These are phyloP conservation scores for Aspergillus ellipticus DNA, from an alignment of 495 filamentous ascomycete genomes.

Conservation along the genomic window DNA sequence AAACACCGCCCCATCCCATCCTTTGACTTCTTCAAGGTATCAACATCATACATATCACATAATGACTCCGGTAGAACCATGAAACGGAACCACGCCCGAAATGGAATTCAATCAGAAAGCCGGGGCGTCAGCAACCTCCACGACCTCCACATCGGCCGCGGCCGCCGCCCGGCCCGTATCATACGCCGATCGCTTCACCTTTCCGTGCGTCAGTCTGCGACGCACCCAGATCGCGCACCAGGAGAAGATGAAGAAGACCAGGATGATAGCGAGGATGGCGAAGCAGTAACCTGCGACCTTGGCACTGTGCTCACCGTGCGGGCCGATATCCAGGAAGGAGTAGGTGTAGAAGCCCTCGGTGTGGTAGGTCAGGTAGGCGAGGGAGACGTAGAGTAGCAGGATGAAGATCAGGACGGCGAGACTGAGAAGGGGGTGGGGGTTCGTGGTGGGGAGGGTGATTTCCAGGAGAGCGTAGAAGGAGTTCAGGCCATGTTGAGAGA, in stretches of 20 bases:
- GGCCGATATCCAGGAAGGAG: conserved; percentile 60
- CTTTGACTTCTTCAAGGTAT: not conserved
- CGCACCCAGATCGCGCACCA: conserved; percentile 52
- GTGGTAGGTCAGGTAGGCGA: conserved; percentile 70
- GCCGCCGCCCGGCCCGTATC: conserved; percentile 14
- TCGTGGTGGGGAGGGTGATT: conserved; percentile 59
- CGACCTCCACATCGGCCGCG: conserved; percentile 8
- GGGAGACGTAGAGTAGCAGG: conserved; percentile 63
- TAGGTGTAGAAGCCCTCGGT: conserved; percentile 74
- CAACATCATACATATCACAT: not conserved
- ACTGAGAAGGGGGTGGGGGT: conserved; percentile 45
- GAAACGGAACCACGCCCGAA: too few species aligned
- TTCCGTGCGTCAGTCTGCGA: conserved; percentile 34
- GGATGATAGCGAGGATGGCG: conserved; percentile 58
- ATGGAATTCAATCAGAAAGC: not conserved
- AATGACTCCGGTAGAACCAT: too few species aligned
- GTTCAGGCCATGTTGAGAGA: conserved; percentile 74
- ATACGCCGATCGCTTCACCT: conserved; percentile 24
- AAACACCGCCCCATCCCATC: not conserved
- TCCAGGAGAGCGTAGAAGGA: conserved; percentile 67
- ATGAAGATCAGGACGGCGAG: conserved; percentile 42
- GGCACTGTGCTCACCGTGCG: conserved; percentile 40
- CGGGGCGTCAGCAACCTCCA: conserved; percentile 1
- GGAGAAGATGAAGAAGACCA: conserved; percentile 59
- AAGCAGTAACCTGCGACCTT: conserved; percentile 47